A percentile compares a stretch with the other conserved stretches of the same genome.
Evolutionary conservation across 306 rosid species (phyloP).

Genomic region (Pterocarpus santalinus): DNA sequence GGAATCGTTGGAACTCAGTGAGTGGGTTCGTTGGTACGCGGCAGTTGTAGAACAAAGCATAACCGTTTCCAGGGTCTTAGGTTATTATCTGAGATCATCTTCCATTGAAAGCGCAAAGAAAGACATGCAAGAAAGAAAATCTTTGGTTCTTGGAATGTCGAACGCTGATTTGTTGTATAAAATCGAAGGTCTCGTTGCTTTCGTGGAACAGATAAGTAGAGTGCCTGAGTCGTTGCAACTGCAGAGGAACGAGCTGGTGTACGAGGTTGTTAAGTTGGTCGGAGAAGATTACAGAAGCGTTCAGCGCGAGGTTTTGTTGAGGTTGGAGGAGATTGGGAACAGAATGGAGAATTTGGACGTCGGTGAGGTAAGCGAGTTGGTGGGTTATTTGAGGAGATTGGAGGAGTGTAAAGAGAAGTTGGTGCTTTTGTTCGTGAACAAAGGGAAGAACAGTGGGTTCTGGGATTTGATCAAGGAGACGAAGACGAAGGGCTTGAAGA

Average conservation of each 20-base stretch:
- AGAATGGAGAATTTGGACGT: constrained; percentile 51
- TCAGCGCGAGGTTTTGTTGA: constrained; percentile 58
- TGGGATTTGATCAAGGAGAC: constrained; percentile 69
- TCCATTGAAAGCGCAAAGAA: neutral
- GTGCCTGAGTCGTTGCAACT: constrained; percentile 66
- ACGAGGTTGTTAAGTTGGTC: constrained; percentile 66
- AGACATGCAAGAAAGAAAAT: constrained; percentile 15
- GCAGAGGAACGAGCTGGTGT: constrained; percentile 67
- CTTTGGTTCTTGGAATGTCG: neutral
- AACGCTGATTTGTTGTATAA: constrained; percentile 59
- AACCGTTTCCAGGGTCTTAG: constrained; percentile 56
- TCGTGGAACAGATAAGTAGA: constrained; percentile 56
- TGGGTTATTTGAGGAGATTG: constrained; percentile 49
- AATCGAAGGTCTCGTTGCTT: constrained; percentile 58
- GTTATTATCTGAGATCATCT: constrained; percentile 45
- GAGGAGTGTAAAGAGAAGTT: constrained; percentile 59
- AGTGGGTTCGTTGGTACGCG: constrained; percentile 91
- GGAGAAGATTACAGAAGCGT: constrained; percentile 73
- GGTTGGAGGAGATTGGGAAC: constrained; percentile 54
- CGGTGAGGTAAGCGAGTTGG: constrained; percentile 64
- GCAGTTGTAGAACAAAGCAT: constrained; percentile 64
- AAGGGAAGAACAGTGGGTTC: constrained; percentile 57
- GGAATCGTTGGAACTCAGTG: constrained; percentile 55
- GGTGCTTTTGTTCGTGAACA: constrained; percentile 65
- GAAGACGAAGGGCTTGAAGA: constrained; percentile 43